These are phyloP conservation scores for Angomonas deanei DNA, from an alignment of 208 protist genomes.

Conservation along the genomic window DNA sequence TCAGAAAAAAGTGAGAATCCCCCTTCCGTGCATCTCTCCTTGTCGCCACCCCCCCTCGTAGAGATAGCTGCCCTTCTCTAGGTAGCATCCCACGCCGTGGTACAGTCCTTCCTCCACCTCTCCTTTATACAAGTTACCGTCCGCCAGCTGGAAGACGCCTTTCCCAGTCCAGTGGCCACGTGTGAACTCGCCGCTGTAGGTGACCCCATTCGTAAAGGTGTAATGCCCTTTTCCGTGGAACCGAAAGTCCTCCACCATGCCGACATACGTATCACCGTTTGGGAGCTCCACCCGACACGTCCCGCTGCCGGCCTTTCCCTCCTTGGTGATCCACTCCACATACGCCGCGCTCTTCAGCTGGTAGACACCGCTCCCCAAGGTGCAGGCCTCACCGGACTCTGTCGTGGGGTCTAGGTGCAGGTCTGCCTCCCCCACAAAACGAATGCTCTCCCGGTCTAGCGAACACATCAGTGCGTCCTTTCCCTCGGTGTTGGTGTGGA, in stretches of 20 bases:
- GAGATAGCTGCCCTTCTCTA: constrained; percentile 26
- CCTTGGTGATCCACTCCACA: neutral
- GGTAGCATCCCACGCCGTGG: constrained; percentile 45
- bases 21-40: constrained; percentile 54
- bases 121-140: constrained; percentile 58
- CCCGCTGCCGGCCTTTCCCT: constrained; percentile 25
- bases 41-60: constrained; percentile 66
- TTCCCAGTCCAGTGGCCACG: neutral
- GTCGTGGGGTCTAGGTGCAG: neutral
- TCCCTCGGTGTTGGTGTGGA: neutral
- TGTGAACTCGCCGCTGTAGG: constrained; percentile 42
- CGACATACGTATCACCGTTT: constrained; percentile 66
- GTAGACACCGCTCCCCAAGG: neutral
- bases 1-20: constrained; percentile 54
- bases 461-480: neutral
- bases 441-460: neutral
- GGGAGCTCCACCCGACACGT: constrained; percentile 40
- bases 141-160: constrained; percentile 5
- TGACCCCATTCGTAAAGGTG: constrained; percentile 45
- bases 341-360: neutral
- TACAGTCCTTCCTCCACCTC: constrained; percentile 34
- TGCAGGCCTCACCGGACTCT: neutral
- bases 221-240: constrained; percentile 43
- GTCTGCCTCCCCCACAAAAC: neutral
- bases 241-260: constrained; percentile 33